Base-by-base conservation (phyloP, 371 early-diverging fungal species). In the Mucor indicus region DNA sequence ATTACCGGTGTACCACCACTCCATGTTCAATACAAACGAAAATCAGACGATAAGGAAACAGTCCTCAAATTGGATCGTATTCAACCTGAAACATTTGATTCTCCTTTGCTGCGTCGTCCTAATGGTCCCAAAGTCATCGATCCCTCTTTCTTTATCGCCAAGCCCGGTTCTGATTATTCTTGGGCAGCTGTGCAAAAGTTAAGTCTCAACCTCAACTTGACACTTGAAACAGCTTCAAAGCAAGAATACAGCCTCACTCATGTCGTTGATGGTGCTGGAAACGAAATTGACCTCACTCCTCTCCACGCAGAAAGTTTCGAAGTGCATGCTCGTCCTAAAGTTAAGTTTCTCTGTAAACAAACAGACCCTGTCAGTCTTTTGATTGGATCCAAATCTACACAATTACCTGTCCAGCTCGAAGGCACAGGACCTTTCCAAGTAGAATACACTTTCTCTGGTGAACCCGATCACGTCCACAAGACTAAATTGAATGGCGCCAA, bases 1-100 rank as follows among this genome's bases (percentile, higher is more conserved):
- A 60, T 75, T 1, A 42, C 51, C 0, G 75, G 75, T 60, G 69
- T 75, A 0, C 69, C 75, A 15, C 75, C 75, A 4, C 56, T 75
- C 3, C 50, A 50, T 13, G 57, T 71, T 1, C 63, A 71, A 15
- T 75, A 75, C 39, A 60, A 48, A 13, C 59, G 56, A 23, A 58
- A 37, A 15, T 29, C 33, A 10, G 37, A 38, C 0, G 23, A 21
- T 7, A 16, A 22, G 1, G 40, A 48, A 2, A 21, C 21, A 7
- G 15, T 38, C 4, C 55, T 56, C 13, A 57, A 65, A 31, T 47
- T 75, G 31, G 63, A 70, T 25, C 64, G 64, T 19, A 71, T 77
- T 25, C 73, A 72, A 48, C 73, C 71, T 17, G 59, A 64, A n/a
- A 33, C 44, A 9, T 62, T 60, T n/a, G 47, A 54, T 8, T 69